Percentiles rank a stretch among this genome's conserved stretches.
These are phyloP conservation scores for Pseudoperonospora humuli DNA, from an alignment of 352 stramenopile genomes.

Conservation along the genomic window DNA sequence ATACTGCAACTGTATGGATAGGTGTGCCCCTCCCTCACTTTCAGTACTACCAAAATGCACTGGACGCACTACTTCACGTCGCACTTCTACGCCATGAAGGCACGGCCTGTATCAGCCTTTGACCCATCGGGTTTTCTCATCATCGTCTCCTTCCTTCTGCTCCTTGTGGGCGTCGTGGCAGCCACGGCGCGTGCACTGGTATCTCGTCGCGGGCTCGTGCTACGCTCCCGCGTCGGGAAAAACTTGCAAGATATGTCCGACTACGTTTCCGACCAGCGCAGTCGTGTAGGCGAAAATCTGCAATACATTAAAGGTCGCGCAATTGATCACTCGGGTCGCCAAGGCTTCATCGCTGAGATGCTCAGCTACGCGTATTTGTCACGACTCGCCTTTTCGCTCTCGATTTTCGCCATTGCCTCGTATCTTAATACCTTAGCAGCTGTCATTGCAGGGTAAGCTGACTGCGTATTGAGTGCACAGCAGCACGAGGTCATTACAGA, in stretches of 20 bases:
- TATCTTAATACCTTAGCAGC: constrained; percentile 80
- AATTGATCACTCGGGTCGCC: constrained; percentile 63
- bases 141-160: constrained; percentile 55
- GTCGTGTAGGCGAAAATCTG: constrained; percentile 60
- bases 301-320: constrained; percentile 61
- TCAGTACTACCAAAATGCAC: no score
- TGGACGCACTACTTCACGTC: constrained; percentile 68
- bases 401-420: constrained; percentile 62
- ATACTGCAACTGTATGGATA: no score
- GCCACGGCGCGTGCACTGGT: constrained; percentile 39
- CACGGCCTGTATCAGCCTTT: constrained; percentile 73
- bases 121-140: constrained; percentile 84
- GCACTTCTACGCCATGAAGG: constrained; percentile 82
- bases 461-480: background rate
- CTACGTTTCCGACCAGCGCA: constrained; percentile 60
- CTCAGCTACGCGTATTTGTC: constrained; percentile 82
- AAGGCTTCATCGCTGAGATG: constrained; percentile 85
- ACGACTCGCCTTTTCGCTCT: constrained; percentile 68
- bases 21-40: no score
- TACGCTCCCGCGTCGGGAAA: constrained; percentile 58
- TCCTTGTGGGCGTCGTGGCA: constrained; percentile 56
- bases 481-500: no score
- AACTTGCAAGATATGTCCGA: constrained; percentile 72
- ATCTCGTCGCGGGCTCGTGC: constrained; percentile 29
- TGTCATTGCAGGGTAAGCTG: constrained; percentile 54